Conservation (phyloP, 78 protist genomes). For the Ministeria vibrans region DNA sequence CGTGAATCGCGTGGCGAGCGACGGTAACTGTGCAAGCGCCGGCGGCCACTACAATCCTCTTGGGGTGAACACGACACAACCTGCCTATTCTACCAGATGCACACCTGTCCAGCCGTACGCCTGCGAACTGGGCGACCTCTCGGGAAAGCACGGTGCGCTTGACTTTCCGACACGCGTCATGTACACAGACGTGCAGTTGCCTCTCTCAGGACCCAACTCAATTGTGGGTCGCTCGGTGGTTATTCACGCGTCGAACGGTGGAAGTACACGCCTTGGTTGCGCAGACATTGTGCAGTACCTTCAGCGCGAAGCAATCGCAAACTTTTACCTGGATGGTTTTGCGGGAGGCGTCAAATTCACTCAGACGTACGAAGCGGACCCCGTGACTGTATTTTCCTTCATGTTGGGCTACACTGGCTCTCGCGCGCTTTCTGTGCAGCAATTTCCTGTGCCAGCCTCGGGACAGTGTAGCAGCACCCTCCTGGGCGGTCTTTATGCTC, state of each 20-base stretch:
- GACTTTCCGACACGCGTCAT: not conserved
- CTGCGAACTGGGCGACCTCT: not conserved
- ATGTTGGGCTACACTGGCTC: too few species aligned
- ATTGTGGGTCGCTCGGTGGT: not conserved
- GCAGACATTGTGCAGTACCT: too few species aligned
- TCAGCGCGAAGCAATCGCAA: too few species aligned
- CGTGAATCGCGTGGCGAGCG: too few species aligned
- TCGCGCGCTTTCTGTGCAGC: too few species aligned
- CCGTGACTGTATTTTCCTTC: too few species aligned
- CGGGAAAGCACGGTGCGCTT: not conserved
- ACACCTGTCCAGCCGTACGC: not conserved
- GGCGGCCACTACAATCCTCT: not conserved
- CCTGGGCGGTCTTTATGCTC: too few species aligned
- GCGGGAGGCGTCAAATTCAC: too few species aligned
- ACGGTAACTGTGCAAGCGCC: not conserved
- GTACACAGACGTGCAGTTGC: not conserved
- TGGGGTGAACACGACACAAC: not conserved
- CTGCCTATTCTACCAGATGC: not conserved
- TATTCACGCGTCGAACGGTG: not conserved
- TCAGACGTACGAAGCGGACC: too few species aligned
- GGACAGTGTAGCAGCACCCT: too few species aligned
- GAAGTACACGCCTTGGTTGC: not conserved
- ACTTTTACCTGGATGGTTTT: too few species aligned
- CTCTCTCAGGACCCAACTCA: not conserved
- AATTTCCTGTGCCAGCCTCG: too few species aligned